Base-by-base conservation (phyloP, 129 eudicot genomes). In the Tagetes erecta region DNA sequence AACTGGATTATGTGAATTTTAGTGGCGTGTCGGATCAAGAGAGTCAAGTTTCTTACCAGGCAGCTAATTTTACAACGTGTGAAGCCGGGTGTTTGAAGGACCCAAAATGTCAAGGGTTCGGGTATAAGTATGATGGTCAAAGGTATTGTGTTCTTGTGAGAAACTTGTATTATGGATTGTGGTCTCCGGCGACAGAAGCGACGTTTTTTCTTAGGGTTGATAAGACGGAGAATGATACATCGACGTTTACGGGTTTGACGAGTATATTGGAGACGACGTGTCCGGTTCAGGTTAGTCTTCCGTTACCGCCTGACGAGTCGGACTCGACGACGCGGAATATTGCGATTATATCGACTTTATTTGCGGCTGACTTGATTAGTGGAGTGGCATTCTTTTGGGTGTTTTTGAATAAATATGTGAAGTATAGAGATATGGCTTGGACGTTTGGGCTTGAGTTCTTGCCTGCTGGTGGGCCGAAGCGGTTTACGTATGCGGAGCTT, bases 361-460 rank as follows among this genome's bases (percentile, higher is more conserved):
- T 92, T 46, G 91, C 87, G 40, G 87, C 93, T 4, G 98, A 92
- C 82, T 83, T 92, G 67, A 89, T 90, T 30, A 83, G 91, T 62
- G 98, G 98, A 0, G 88, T 87, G 55, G 79, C 86, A 10, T 92
- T 88, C 82, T 89, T 92, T 83, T 87, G 96, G 98, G 87, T 92
- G 31, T 92, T 92, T 50, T 75, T 89, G 7, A 92, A 81, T 80
- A 86, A 88, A 60, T 92, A 92, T 65, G 87, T 86, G 4, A 92
- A 92, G 85, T 92, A 92, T 66, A 79, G 98, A 73, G 98, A 92
- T 67, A 92, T 92, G 98, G 96, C 98, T 12, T 82, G 87, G 65
- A 89, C 92, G 8, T 91, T 92, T 20, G 95, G 95, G 86, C 89
- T 87, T 3, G 98, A 90, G 80, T 86, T 86, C 45, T 65, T 89